phyloP scores from a whole-genome alignment of 2,329 filamentous ascomycete species.

The Beauveria varroae region DNA sequence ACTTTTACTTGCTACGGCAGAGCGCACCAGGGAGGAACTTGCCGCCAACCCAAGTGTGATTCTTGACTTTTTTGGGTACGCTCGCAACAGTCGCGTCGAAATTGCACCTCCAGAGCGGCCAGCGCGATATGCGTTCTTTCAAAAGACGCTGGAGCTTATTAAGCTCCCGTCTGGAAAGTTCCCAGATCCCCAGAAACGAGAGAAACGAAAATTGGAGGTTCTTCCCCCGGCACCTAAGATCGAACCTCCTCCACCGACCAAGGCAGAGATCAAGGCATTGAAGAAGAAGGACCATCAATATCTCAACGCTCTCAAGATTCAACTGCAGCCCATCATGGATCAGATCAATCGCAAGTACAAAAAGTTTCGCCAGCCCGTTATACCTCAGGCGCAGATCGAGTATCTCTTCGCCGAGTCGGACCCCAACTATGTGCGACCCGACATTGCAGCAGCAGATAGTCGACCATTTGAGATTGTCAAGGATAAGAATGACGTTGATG shows the following conservation, averaged over 20 bases:
- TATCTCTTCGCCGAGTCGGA: slow-evolving; percentile 83
- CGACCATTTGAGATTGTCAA: slow-evolving; percentile 74
- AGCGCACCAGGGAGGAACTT: slow-evolving; percentile 56
- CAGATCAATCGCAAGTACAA: slow-evolving; percentile 87
- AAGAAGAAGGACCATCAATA: slow-evolving; percentile 76
- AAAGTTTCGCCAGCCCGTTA: slow-evolving; percentile 74
- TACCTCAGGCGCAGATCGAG: slow-evolving; percentile 64
- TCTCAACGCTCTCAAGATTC: slow-evolving; percentile 80
- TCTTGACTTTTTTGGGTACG: slow-evolving; percentile 77
- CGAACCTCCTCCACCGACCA: slow-evolving; percentile 59
- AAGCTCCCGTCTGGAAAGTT: slow-evolving; percentile 76
- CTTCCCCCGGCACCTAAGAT: slow-evolving; percentile 69
- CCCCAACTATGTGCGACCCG: slow-evolving; percentile 57
- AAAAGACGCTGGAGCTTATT: slow-evolving; percentile 65
- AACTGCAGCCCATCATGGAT: slow-evolving; percentile 93
- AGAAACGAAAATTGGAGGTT: slow-evolving; percentile 73
- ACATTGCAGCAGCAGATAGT: slow-evolving; percentile 44
- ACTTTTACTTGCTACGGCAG: slow-evolving; percentile 77
- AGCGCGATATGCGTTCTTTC: slow-evolving; percentile 74
- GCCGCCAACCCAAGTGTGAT: slow-evolving; percentile 49
- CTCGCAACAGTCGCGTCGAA: slow-evolving; percentile 66
- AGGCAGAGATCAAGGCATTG: slow-evolving; percentile 72
- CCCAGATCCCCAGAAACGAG: slow-evolving; percentile 77
- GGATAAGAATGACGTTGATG: slow-evolving; percentile 71
- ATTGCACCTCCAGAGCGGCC: slow-evolving; percentile 58